Evolutionary conservation across 345 rosid genomes (phyloP).

Genomic region (Populus euphratica): DNA sequence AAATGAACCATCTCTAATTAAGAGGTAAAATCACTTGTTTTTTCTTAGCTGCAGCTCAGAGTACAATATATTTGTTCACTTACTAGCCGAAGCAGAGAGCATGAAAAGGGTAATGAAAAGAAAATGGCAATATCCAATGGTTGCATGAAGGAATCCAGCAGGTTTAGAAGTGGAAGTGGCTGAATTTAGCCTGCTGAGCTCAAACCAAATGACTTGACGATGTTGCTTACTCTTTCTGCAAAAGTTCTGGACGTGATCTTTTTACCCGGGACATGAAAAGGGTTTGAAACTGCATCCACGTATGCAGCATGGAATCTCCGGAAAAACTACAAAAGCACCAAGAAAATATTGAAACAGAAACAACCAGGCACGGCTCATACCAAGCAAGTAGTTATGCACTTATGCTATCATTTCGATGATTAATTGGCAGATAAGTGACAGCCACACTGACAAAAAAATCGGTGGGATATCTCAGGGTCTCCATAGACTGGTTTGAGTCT

Average conservation of each 20-base stretch:
- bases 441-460: neutral
- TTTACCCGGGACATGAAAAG: slow-evolving; percentile 92
- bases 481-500: neutral
- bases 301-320: slow-evolving; percentile 93
- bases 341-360: neutral
- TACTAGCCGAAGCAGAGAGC: neutral
- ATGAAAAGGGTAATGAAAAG: neutral
- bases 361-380: neutral
- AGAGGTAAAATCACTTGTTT: neutral
- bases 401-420: neutral
- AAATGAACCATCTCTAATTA: neutral
- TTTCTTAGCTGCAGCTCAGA: slow-evolving; percentile 1
- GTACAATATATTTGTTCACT: slow-evolving; percentile 1
- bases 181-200: slow-evolving; percentile 46
- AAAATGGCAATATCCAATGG: slow-evolving; percentile 1
- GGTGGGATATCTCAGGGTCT: neutral
- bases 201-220: slow-evolving; percentile 76
- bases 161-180: slow-evolving; percentile 11
- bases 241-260: slow-evolving; percentile 85
- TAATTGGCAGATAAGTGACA: neutral
- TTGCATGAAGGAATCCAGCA: neutral
- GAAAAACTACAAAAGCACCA: slow-evolving; percentile 47
- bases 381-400: neutral
- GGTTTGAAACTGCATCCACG: slow-evolving; percentile 92
- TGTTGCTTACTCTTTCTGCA: slow-evolving; percentile 74